Base-by-base conservation (phyloP, 257 asterid species). In the Jaltomata sinuosa region DNA sequence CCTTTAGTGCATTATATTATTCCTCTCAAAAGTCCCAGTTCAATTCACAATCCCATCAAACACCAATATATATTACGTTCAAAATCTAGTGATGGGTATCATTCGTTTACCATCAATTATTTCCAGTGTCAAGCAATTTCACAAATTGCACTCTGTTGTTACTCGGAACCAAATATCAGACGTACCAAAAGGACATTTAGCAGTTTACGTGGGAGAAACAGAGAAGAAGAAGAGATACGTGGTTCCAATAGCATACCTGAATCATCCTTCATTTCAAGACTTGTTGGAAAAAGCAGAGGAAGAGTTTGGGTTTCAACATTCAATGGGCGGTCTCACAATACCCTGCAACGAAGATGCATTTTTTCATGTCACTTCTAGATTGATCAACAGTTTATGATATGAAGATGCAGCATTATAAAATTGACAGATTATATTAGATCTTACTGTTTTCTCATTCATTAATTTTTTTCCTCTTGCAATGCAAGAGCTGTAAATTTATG, bases 21-120 rank as follows among this genome's bases (percentile, higher is more conserved):
- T 34, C 16, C 14, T n/a, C 74, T 18, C 34, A 61, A 61, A 5
- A 27, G 1, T 29, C 12, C 40, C 38, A 64, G 1, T 3, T 72
- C n/a, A 22, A 38, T 21, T 32, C 11, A 21, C 31, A 36, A 36
- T 36, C 14, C 12, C 11, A 32, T 78, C 82, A 36, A 40, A 45
- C 36, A 29, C 11, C 31, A 36, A 16, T n/a, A 11, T 3, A 45
- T 9, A 10, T 8, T 27, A 29, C 36, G 1, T 21, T 65, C 5
- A 36, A 45, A 3, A 72, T 31, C 47, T 3, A 50, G 22, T 32
- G 62, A 89, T 89, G 91, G 90, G 86, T 25, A 74, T 89, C 15
- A 74, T 89, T 71, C 87, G 88, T 55, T 61, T 85, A 9, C 87
- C 87, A 57, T 85, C 84, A 1, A 25, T 85, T 69, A 53, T 87